Evolutionary conservation across 768 basidiomycete species (phyloP).

Genomic region (Russula virescens): DNA sequence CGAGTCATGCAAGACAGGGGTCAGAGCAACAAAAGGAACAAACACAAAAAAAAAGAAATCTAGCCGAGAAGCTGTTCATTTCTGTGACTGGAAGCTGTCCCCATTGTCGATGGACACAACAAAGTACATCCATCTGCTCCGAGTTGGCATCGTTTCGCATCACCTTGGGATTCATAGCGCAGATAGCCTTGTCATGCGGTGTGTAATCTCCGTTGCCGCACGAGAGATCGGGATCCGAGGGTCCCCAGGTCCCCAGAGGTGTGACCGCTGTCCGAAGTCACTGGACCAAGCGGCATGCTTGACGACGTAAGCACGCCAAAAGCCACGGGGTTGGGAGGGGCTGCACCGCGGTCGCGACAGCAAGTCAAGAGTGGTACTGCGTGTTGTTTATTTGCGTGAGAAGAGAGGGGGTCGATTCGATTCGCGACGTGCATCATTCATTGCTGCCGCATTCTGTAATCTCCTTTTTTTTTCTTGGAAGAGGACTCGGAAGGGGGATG

Average conservation of each 20-base stretch:
- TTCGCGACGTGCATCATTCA: slow-evolving; percentile 3
- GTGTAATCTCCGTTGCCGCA: slow-evolving; percentile 9
- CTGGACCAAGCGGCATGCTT: slow-evolving; percentile 4
- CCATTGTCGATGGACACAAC: no score
- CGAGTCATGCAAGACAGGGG: neutral
- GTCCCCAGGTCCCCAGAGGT: neutral
- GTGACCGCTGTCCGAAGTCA: slow-evolving; percentile 6
- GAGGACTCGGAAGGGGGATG: neutral
- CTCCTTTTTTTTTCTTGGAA: neutral
- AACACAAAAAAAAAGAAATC: no score
- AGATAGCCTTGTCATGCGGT: slow-evolving; percentile 15
- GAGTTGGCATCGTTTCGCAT: neutral
- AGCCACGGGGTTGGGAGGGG: slow-evolving; percentile 3
- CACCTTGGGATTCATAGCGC: neutral
- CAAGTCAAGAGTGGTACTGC: neutral
- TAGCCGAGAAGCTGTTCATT: neutral
- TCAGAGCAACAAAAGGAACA: neutral
- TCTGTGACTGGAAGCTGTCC: neutral
- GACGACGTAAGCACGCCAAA: slow-evolving; percentile 16
- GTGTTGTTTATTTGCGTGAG: neutral
- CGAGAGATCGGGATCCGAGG: slow-evolving; percentile 16
- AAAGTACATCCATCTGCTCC: neutral
- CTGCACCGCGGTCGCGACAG: slow-evolving; percentile 11
- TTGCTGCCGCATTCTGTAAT: slow-evolving; percentile 5
- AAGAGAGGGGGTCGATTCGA: neutral